phyloP scores from a whole-genome alignment of 345 rosid genomes.

The Trapa bicornis region DNA sequence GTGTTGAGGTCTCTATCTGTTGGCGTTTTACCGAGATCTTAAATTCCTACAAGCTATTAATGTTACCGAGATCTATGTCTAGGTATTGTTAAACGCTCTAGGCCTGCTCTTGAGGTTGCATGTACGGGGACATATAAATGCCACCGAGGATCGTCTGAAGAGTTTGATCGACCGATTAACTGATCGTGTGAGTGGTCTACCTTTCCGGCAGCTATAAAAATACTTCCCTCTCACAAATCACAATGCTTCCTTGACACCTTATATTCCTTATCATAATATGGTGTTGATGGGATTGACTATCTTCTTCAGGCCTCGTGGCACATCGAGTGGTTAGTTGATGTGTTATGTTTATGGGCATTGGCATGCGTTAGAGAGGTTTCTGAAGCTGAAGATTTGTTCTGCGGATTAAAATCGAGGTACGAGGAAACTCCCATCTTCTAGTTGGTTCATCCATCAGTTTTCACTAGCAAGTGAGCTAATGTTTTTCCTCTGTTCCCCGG shows the following conservation, averaged over 20 bases:
- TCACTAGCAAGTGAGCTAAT: background rate
- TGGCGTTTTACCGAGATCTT: background rate
- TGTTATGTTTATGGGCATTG: slow-evolving; percentile 74
- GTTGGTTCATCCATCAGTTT: background rate
- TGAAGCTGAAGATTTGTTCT: slow-evolving; percentile 55
- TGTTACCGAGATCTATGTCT: slow-evolving; percentile 5
- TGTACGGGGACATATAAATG: slow-evolving; percentile 40
- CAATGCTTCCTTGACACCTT: background rate
- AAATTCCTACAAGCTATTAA: background rate
- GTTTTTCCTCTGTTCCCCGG: slow-evolving; percentile 10
- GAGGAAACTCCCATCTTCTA: slow-evolving; percentile 11
- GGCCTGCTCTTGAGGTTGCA: slow-evolving; percentile 56
- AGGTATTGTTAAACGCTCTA: slow-evolving; percentile 75
- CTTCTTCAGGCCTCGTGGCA: slow-evolving; percentile 51
- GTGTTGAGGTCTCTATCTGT: slow-evolving; percentile 35
- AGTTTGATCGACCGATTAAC: slow-evolving; percentile 30
- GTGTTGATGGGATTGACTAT: background rate
- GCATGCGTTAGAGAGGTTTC: slow-evolving; percentile 46
- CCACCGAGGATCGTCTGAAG: slow-evolving; percentile 42
- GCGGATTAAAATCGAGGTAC: slow-evolving; percentile 62
- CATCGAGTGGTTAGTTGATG: slow-evolving; percentile 68
- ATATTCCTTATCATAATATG: background rate
- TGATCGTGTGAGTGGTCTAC: slow-evolving; percentile 34
- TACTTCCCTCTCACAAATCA: background rate
- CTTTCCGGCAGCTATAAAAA: background rate